Percentiles rank a stretch among this genome's conserved stretches.
phyloP scores from a whole-genome alignment of 768 basidiomycete genomes.

The Suillus subalutaceus region DNA sequence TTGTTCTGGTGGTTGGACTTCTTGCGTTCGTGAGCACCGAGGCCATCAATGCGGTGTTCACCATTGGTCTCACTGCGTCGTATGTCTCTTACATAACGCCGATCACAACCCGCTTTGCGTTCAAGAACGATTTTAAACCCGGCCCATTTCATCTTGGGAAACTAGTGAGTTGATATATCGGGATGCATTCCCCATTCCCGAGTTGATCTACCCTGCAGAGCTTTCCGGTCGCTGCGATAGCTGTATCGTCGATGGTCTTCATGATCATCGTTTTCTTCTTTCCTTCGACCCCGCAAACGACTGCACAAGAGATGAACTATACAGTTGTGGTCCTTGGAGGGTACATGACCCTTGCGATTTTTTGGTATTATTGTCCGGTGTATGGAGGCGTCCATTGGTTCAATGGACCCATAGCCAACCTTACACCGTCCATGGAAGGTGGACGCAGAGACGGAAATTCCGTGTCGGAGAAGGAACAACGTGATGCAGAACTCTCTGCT shows the following conservation, averaged over 20 bases:
- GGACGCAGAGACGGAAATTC: neutral
- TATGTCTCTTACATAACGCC: constrained; percentile 2
- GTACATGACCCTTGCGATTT: constrained; percentile 1
- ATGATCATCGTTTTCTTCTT: constrained; percentile 4
- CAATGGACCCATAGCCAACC: neutral
- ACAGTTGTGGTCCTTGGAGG: constrained; percentile 1
- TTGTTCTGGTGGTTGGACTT: neutral
- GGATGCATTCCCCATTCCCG: neutral
- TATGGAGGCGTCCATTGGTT: constrained; percentile 3
- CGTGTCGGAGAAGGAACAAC: neutral
- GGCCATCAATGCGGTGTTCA: constrained; percentile 3
- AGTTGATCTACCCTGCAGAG: neutral
- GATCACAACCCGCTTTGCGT: neutral
- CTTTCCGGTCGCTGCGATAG: neutral
- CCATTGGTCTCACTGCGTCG: neutral
- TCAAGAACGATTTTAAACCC: constrained; percentile 1
- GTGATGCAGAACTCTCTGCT: neutral
- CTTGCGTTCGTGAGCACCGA: constrained; percentile 3
- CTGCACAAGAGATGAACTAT: constrained; percentile 1
- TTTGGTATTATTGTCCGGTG: neutral
- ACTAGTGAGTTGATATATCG: neutral
- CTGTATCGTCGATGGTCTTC: constrained; percentile 1
- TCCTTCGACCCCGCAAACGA: constrained; percentile 1
- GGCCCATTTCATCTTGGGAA: constrained; percentile 4
- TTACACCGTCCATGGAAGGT: neutral